Conservation (phyloP, 176 grass and related monocot species). For the Rhynchospora breviuscula region DNA sequence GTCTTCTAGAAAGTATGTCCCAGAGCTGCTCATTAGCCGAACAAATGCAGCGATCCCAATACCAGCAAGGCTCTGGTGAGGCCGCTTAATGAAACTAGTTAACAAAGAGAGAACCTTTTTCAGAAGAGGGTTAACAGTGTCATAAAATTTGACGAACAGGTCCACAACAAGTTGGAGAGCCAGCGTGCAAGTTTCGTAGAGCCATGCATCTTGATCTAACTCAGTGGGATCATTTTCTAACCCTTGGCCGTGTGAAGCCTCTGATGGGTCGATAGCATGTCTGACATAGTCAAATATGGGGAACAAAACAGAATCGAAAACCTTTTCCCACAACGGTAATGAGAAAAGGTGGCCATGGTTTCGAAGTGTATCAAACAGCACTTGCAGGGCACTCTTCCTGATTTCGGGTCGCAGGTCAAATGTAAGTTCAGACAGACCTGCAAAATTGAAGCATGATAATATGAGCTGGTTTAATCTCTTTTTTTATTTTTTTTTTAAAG, state of each 20-base stretch:
- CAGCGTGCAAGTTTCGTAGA: conserved; percentile 96
- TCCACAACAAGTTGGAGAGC: conserved; percentile 98
- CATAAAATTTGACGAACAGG: conserved; percentile 99
- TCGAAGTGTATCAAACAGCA: conserved; percentile 95
- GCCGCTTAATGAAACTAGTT: conserved; percentile 95
- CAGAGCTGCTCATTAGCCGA: conserved; percentile 94
- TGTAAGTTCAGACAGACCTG: conserved; percentile 98
- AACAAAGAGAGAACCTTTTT: conserved; percentile 86
- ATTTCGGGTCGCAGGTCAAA: conserved; percentile 97
- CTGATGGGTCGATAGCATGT: conserved; percentile 88
- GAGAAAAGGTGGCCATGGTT: conserved; percentile 99
- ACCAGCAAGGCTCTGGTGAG: conserved; percentile 97
- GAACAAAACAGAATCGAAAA: conserved; percentile 98
- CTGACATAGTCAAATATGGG: conserved; percentile 99
- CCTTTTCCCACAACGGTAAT: conserved; percentile 97
- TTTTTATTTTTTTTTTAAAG: no score
- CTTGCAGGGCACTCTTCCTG: conserved; percentile 95
- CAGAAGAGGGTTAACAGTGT: conserved; percentile 83
- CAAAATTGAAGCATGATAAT: conserved; percentile 26
- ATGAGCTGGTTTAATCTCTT: conserved; percentile 19
- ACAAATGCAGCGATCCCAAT: conserved; percentile 99
- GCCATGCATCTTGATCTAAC: conserved; percentile 95
- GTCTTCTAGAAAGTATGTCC: conserved; percentile 79
- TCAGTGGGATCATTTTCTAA: conserved; percentile 57
- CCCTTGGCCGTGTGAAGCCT: conserved; percentile 54